Conservation (phyloP, 768 basidiomycete species). For the Stropharia rugosoannulata region DNA sequence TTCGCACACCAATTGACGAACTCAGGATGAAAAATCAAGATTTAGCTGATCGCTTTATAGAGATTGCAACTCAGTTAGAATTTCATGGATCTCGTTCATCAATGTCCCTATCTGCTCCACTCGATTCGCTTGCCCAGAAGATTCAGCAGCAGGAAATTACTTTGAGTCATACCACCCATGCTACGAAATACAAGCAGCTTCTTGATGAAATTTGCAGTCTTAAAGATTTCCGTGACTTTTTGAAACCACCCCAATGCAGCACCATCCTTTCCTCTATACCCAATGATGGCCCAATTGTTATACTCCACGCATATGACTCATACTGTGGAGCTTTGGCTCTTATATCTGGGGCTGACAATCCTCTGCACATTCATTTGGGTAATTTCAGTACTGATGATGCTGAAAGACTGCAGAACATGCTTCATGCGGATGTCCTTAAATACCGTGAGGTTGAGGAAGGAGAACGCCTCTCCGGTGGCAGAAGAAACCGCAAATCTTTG, state of each 20-base stretch:
- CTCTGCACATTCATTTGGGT: background rate
- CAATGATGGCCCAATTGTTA: background rate
- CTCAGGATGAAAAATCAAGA: background rate
- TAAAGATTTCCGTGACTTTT: background rate
- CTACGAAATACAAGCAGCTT: background rate
- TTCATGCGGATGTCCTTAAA: background rate
- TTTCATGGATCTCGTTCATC: background rate
- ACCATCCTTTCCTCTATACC: background rate
- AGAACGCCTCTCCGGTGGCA: background rate
- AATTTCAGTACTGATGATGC: background rate
- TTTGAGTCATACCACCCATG: background rate
- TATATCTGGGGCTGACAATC: background rate
- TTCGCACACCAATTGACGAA: slow-evolving; percentile 23
- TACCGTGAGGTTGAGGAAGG: no score
- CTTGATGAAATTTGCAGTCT: background rate
- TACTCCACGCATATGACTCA: no score
- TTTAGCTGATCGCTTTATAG: slow-evolving; percentile 10
- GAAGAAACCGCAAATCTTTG: background rate
- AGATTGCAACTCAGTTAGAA: slow-evolving; percentile 9
- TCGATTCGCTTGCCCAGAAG: no score
- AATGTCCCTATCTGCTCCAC: background rate
- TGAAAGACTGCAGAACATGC: background rate
- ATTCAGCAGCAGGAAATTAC: background rate
- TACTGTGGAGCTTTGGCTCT: no score
- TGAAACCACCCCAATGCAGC: background rate